Base-by-base conservation (phyloP, 148 eudicot genomes). In the Chenopodium quinoa region DNA sequence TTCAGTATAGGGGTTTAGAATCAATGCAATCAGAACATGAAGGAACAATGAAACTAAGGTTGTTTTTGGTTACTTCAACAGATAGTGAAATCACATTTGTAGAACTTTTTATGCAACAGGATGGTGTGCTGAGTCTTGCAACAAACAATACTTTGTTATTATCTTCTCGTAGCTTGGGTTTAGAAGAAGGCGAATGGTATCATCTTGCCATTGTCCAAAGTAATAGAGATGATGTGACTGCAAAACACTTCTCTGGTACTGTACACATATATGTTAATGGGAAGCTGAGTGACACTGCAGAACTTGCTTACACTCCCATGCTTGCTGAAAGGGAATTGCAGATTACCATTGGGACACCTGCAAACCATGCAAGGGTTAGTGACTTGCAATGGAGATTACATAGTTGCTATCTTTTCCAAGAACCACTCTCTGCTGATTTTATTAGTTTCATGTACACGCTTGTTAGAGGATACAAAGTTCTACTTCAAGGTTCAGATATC, bases 131-230 rank as follows among this genome's bases (percentile, higher is more conserved):
- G 64, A 93, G 90, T 79, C 89, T 94, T 80, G 90, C 92, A 74
- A 93, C 92, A 65, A 91, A 97, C 87, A 89, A 86, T 82, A 87
- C 85, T 65, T 85, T 86, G 52, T 87, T 89, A 72, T 79, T 90
- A 82, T 90, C 98, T 46, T 94, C 88, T 84, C 81, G 91, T 48
- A 90, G 91, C 54, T 76, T 91, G 79, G 97, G 91, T 54, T 78
- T 94, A 84, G 95, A 93, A 71, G 98, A 91, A 89, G 93, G 91
- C 52, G 83, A 88, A 82, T 94, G 98, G 98, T 91, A 94, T 84
- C 98, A 94, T 84, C 97, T 94, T 79, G 93, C 95, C 77, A 89
- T 94, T 76, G 92, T 93, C 76, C 95, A 90, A 54, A 90, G 89
- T 87, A 92, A 92, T 76, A 92, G 91, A 78, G 91, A 93, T 89